Conservation (phyloP, 1,139 yeast genomes). For the Scheffersomyces parashehatae region DNA sequence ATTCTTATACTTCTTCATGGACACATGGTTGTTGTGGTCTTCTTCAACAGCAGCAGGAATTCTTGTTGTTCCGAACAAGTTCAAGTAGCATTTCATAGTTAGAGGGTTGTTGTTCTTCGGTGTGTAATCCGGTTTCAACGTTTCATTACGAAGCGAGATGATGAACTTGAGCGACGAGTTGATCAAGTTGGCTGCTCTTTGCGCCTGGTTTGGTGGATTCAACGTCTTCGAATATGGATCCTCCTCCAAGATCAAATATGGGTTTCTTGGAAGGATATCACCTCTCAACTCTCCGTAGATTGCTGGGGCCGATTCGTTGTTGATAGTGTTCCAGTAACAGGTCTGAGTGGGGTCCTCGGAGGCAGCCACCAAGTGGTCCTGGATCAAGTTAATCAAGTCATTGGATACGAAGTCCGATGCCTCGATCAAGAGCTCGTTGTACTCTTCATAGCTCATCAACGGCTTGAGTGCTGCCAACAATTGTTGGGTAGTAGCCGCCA, state of each 20-base stretch:
- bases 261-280: constrained; percentile 73
- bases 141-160: constrained; percentile 53
- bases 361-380: constrained; percentile 50
- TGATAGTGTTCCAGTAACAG: constrained; percentile 63
- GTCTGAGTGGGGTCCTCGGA: constrained; percentile 35
- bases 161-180: constrained; percentile 67
- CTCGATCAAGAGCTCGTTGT: constrained; percentile 36
- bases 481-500: constrained; percentile 47
- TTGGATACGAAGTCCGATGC: constrained; percentile 47
- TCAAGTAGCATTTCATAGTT: constrained; percentile 66
- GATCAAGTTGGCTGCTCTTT: constrained; percentile 65
- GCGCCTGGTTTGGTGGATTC: constrained; percentile 64
- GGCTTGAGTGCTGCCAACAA: constrained; percentile 53
- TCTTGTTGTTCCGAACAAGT: constrained; percentile 69
- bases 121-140: constrained; percentile 57
- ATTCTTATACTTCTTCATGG: constrained; percentile 28
- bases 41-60: constrained; percentile 35
- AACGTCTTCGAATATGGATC: constrained; percentile 62
- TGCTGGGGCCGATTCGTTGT: constrained; percentile 59
- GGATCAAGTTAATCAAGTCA: constrained; percentile 46
- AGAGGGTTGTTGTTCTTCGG: constrained; percentile 52
- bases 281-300: constrained; percentile 65
- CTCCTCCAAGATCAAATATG: constrained; percentile 69
- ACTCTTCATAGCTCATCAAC: constrained; percentile 45
- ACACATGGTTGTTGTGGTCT: constrained; percentile 22